These are phyloP conservation scores for Prunus padus DNA, from an alignment of 306 rosid genomes.

Conservation along the genomic window DNA sequence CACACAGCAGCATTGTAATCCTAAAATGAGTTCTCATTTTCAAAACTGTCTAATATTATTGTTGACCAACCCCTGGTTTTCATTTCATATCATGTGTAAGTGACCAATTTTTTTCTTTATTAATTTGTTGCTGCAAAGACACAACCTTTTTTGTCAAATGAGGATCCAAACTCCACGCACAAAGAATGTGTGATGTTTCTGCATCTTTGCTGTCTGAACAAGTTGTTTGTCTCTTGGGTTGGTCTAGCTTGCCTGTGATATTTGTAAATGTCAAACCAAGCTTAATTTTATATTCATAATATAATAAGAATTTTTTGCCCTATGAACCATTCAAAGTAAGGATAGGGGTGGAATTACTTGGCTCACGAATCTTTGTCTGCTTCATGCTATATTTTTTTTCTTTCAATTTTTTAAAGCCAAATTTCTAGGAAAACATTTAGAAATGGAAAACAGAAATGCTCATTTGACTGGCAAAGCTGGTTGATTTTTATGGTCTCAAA, in stretches of 20 bases:
- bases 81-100: neutral
- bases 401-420: too few relatives aligned
- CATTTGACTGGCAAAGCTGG: conserved; percentile 5
- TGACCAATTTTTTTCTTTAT: neutral
- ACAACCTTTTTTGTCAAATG: neutral
- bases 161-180: conserved; percentile 34
- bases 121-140: neutral
- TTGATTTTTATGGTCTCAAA: neutral
- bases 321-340: conserved; percentile 13
- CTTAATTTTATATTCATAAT: neutral
- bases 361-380: conserved; percentile 55
- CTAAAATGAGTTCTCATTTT: neutral
- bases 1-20: conserved; percentile 26
- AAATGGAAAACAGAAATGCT: neutral
- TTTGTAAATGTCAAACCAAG: conserved; percentile 18
- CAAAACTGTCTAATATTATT: neutral
- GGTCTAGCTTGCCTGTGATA: conserved; percentile 9
- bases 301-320: neutral
- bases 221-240: conserved; percentile 11
- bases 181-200: conserved; percentile 34
- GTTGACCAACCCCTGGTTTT: neutral
- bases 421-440: neutral
- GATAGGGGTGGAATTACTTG: conserved; percentile 42
- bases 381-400: neutral
- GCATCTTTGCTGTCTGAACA: conserved; percentile 29